Percentiles rank a stretch among this genome's conserved stretches.
phyloP scores from a whole-genome alignment of 2,329 filamentous ascomycete genomes.

The Diplodia sapinea region DNA sequence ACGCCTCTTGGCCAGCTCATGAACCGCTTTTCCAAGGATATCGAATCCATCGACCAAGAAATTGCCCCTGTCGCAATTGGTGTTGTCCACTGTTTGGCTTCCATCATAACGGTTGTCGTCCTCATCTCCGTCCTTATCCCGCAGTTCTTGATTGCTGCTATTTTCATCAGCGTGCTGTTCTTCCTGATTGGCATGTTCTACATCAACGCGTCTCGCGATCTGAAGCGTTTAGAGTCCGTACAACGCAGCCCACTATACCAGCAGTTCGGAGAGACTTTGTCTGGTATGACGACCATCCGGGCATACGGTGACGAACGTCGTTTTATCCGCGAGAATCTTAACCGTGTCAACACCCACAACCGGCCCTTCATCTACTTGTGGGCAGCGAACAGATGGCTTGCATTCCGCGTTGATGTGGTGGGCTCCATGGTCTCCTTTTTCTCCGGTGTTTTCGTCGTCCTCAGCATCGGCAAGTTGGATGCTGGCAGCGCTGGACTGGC shows the following conservation, averaged over 20 bases:
- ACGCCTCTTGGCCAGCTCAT: slow-evolving; percentile 95
- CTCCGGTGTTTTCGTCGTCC: slow-evolving; percentile 86
- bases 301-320: slow-evolving; percentile 93
- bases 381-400: slow-evolving; percentile 96
- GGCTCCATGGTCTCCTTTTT: slow-evolving; percentile 94
- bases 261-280: slow-evolving; percentile 94
- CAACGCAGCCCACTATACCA: slow-evolving; percentile 95
- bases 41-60: slow-evolving; percentile 94
- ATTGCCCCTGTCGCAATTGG: slow-evolving; percentile 89
- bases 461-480: slow-evolving; percentile 82
- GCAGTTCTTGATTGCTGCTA: slow-evolving; percentile 82
- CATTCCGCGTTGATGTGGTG: slow-evolving; percentile 87
- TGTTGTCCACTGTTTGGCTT: slow-evolving; percentile 68
- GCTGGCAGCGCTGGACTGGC: slow-evolving; percentile 92
- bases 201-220: slow-evolving; percentile 86
- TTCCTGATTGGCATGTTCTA: slow-evolving; percentile 86
- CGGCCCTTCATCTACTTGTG: slow-evolving; percentile 95
- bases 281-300: slow-evolving; percentile 93
- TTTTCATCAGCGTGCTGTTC: slow-evolving; percentile 85
- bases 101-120: slow-evolving; percentile 81
- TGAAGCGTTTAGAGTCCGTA: slow-evolving; percentile 93
- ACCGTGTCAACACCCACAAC: slow-evolving; percentile 86
- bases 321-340: slow-evolving; percentile 90
- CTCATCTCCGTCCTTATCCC: slow-evolving; percentile 90
- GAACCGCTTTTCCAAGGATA: slow-evolving; percentile 98